Evolutionary conservation across 768 basidiomycete species (phyloP).

Genomic region (Termitomyces sp.): DNA sequence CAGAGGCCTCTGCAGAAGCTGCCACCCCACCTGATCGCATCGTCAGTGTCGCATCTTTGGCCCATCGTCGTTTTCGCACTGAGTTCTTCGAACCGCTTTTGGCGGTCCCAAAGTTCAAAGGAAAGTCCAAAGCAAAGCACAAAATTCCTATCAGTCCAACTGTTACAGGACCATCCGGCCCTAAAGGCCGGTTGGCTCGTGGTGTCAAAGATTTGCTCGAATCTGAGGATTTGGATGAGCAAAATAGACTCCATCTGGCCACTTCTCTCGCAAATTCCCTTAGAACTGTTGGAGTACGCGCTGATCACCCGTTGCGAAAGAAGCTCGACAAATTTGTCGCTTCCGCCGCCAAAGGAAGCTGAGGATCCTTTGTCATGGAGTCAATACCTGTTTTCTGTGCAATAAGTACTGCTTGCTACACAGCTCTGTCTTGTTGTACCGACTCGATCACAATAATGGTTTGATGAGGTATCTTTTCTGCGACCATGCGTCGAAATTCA

Average conservation of each 20-base stretch:
- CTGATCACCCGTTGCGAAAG: slow-evolving; percentile 66
- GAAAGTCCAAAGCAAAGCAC: slow-evolving; percentile 46
- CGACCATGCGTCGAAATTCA: not conserved
- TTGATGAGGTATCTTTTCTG: not conserved
- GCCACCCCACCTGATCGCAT: slow-evolving; percentile 66
- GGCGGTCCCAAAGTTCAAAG: slow-evolving; percentile 62
- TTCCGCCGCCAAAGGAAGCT: slow-evolving; percentile 12
- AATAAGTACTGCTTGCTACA: not conserved
- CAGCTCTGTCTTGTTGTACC: not conserved
- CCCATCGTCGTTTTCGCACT: slow-evolving; percentile 66
- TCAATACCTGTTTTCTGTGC: not conserved
- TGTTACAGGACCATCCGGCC: slow-evolving; percentile 37
- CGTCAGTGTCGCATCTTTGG: slow-evolving; percentile 60
- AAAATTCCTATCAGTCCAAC: slow-evolving; percentile 40
- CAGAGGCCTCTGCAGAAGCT: slow-evolving; percentile 72
- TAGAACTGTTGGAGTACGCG: slow-evolving; percentile 50
- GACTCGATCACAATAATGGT: not conserved
- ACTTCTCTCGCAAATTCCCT: slow-evolving; percentile 48
- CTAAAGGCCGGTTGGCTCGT: slow-evolving; percentile 67
- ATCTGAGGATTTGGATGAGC: slow-evolving; percentile 39
- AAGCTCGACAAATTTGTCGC: slow-evolving; percentile 56
- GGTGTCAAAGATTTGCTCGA: slow-evolving; percentile 65
- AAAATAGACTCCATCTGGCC: slow-evolving; percentile 43
- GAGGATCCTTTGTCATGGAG: not conserved
- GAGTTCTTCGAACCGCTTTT: slow-evolving; percentile 71